Conservation (phyloP, 495 filamentous ascomycete species). For the Parachaetomium inaequale region DNA sequence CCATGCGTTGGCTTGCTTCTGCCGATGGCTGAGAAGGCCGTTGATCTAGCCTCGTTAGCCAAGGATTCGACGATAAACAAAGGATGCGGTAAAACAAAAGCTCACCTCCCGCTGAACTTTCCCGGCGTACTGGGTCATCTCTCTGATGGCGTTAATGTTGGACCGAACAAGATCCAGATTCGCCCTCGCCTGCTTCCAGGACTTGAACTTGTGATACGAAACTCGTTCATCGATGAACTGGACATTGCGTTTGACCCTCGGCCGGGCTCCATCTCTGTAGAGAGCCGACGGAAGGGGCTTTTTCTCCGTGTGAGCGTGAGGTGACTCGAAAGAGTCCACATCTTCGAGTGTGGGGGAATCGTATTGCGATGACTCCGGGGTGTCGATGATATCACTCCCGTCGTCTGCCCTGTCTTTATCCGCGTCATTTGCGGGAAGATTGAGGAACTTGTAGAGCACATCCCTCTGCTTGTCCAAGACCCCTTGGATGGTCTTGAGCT, state of each 20-base stretch:
- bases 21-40: constrained; percentile 2
- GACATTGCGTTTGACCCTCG: neutral
- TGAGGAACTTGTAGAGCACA: neutral
- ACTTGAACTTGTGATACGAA: neutral
- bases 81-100: neutral
- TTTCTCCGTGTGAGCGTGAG: neutral
- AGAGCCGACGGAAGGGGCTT: neutral
- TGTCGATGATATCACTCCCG: neutral
- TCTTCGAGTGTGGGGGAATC: neutral
- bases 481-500: constrained; percentile 9
- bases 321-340: neutral
- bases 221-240: neutral
- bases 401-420: neutral
- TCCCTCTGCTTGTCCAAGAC: constrained; percentile 1
- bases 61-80: neutral
- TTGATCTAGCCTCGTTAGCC: constrained; percentile 2
- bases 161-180: neutral
- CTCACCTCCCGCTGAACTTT: constrained; percentile 9
- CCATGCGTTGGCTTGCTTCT: constrained; percentile 12
- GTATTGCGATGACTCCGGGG: neutral
- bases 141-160: constrained; percentile 1
- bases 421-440: neutral
- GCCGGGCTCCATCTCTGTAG: neutral
- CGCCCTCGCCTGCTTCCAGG: neutral
- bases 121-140: constrained; percentile 4